Conservation (phyloP, 2,329 filamentous ascomycete genomes). For the Ophiostoma novo-ulmi region DNA sequence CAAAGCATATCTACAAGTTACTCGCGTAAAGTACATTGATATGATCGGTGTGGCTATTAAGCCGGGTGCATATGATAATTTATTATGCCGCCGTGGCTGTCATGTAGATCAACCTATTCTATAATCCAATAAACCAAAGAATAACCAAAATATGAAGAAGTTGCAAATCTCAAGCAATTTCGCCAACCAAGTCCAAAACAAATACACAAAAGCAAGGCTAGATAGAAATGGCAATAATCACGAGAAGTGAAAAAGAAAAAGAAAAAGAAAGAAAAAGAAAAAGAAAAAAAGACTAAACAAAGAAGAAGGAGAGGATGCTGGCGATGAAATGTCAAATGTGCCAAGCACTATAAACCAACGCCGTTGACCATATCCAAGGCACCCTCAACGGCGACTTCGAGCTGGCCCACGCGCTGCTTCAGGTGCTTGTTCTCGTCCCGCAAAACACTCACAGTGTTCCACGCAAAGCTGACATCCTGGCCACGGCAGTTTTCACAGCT, state of each 20-base stretch:
- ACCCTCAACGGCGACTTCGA: conserved; percentile 57
- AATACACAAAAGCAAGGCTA: not conserved
- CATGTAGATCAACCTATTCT: not conserved
- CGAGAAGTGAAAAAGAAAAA: not conserved
- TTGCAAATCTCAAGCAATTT: not conserved
- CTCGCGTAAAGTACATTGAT: not conserved
- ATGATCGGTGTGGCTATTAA: not conserved
- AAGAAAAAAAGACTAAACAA: not conserved
- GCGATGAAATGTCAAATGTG: conserved; percentile 21
- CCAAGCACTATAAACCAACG: conserved; percentile 41
- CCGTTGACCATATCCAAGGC: conserved; percentile 57
- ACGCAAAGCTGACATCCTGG: conserved; percentile 54
- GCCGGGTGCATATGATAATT: not conserved
- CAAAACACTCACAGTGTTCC: conserved; percentile 59
- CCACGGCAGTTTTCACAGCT: conserved; percentile 54
- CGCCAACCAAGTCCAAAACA: not conserved
- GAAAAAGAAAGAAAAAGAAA: not conserved
- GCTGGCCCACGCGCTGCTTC: conserved; percentile 53
- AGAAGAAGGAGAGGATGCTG: too few relatives aligned
- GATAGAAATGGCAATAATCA: not conserved
- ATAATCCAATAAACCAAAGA: not conserved
- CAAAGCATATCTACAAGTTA: not conserved
- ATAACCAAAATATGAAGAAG: not conserved
- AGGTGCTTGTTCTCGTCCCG: conserved; percentile 58
- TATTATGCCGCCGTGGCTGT: not conserved